phyloP scores from a whole-genome alignment of 257 asterid genomes.

The Scutellaria baicalensis region DNA sequence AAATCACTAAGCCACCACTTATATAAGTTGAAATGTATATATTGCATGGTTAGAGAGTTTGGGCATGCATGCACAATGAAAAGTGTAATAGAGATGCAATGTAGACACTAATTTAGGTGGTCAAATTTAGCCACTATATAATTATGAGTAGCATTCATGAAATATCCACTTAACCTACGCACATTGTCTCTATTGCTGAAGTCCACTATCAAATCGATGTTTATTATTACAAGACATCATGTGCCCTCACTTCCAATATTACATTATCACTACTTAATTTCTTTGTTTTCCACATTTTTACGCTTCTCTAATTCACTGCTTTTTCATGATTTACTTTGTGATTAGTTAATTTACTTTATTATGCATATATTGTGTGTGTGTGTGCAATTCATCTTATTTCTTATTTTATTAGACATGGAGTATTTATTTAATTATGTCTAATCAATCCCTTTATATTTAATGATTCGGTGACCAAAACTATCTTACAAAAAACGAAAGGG shows the following conservation, averaged over 20 bases:
- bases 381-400: too few relatives aligned
- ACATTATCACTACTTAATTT: constrained; percentile 11
- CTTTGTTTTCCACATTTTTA: neutral
- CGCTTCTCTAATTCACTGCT: neutral
- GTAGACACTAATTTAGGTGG: constrained; percentile 17
- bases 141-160: constrained; percentile 19
- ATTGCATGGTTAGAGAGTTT: neutral
- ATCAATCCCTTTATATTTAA: too few relatives aligned
- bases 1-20: too few relatives aligned
- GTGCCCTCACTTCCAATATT: constrained; percentile 18
- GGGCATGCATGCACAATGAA: neutral
- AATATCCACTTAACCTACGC: constrained; percentile 13
- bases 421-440: too few relatives aligned
- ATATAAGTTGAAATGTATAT: neutral
- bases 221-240: constrained; percentile 13
- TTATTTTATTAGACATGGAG: too few relatives aligned
- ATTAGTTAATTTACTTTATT: too few relatives aligned
- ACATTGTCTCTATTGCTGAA: constrained; percentile 3
- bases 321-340: too few relatives aligned
- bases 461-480: too few relatives aligned
- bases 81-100: constrained; percentile 5
- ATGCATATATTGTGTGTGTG: too few relatives aligned
- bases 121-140: constrained; percentile 32
- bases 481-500: too few relatives aligned
- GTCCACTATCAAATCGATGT: neutral